Evolutionary conservation across 2,329 filamentous ascomycete genomes (phyloP).

Genomic region (Byssochlamys sp.): DNA sequence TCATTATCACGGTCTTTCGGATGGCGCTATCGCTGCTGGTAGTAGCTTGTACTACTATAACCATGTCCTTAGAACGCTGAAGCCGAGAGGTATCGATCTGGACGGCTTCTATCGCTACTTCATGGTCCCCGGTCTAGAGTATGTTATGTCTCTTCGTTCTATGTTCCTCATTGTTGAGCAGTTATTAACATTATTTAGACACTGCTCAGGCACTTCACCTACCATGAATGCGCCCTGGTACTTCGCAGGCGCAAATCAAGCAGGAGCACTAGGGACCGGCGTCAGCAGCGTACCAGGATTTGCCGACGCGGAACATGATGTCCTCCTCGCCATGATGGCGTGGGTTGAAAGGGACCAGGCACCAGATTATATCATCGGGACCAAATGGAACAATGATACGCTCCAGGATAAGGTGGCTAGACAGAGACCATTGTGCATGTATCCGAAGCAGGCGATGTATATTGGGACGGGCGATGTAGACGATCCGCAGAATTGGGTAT

Average conservation of each 20-base stretch:
- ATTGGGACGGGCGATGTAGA: slow-evolving; percentile 2
- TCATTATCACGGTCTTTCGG: slow-evolving; percentile 34
- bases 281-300: slow-evolving; percentile 3
- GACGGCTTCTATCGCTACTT: slow-evolving; percentile 11
- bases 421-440: slow-evolving; percentile 4
- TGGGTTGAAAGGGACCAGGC: slow-evolving; percentile 13
- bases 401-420: not conserved
- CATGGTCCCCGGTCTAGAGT: slow-evolving; percentile 9
- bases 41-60: slow-evolving; percentile 14
- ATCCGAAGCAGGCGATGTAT: slow-evolving; percentile 5
- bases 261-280: not conserved
- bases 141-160: not conserved
- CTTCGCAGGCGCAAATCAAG: slow-evolving; percentile 3
- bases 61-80: slow-evolving; percentile 22
- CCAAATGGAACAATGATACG: slow-evolving; percentile 7
- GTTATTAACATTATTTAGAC: not conserved
- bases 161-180: not conserved
- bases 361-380: slow-evolving; percentile 9
- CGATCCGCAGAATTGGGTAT: slow-evolving; percentile 1
- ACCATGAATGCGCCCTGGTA: slow-evolving; percentile 5
- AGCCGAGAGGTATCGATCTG: slow-evolving; percentile 4
- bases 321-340: slow-evolving; percentile 10
- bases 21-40: slow-evolving; percentile 13
- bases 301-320: slow-evolving; percentile 8
- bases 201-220: slow-evolving; percentile 2